These are phyloP conservation scores for Penicillium olsonii DNA, from an alignment of 2,329 filamentous ascomycete genomes.

Conservation along the genomic window DNA sequence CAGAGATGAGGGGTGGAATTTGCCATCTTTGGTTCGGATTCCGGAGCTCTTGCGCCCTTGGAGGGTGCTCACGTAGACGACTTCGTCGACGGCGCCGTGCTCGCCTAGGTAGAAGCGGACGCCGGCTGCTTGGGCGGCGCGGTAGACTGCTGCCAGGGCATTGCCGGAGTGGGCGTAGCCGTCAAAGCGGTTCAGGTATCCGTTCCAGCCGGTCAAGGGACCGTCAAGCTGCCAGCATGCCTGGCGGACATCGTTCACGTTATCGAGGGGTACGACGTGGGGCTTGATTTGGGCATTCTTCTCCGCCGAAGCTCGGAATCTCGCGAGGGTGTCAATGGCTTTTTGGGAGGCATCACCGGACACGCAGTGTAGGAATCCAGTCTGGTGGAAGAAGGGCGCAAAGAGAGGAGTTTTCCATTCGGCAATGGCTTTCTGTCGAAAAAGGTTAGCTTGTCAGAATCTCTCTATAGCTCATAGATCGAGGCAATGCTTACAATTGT, in stretches of 20 bases:
- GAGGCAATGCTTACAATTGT: conserved; percentile 46
- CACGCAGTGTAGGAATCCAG: conserved; percentile 55
- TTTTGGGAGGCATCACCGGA: conserved; percentile 52
- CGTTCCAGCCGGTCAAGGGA: conserved; percentile 55
- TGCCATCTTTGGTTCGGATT: conserved; percentile 42
- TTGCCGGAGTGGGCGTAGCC: conserved; percentile 61
- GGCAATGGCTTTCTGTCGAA: conserved; percentile 51
- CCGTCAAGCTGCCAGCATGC: conserved; percentile 54
- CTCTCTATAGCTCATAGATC: background rate
- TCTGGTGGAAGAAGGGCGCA: conserved; percentile 55
- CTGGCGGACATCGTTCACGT: conserved; percentile 43
- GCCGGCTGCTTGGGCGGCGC: conserved; percentile 42
- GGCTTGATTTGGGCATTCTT: conserved; percentile 35
- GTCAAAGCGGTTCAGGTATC: conserved; percentile 60
- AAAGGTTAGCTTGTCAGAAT: background rate
- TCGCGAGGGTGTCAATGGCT: conserved; percentile 49
- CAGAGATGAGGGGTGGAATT: conserved; percentile 39
- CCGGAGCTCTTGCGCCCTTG: conserved; percentile 29
- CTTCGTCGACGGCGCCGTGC: conserved; percentile 39
- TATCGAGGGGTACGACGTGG: conserved; percentile 43
- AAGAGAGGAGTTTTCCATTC: conserved; percentile 58
- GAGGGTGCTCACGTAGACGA: conserved; percentile 38
- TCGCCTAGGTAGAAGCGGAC: conserved; percentile 49
- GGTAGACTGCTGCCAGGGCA: conserved; percentile 52
- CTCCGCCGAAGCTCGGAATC: conserved; percentile 44